Conservation (phyloP, 495 filamentous ascomycete genomes). For the Parathielavia appendiculata region DNA sequence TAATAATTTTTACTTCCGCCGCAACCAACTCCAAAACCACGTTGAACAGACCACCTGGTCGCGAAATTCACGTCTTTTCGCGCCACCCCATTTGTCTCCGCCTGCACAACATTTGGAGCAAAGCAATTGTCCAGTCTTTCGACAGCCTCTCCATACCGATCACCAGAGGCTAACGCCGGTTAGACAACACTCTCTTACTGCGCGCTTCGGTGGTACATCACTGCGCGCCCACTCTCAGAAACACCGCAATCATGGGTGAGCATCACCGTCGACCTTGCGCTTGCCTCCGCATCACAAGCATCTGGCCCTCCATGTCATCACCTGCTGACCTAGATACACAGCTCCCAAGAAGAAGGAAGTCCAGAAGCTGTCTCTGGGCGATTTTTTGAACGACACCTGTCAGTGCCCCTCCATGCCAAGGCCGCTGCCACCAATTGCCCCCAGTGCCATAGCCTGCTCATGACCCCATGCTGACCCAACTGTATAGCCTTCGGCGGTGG, state of each 20-base stretch:
- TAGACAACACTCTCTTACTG: slow-evolving; percentile 25
- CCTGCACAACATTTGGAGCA: slow-evolving; percentile 3
- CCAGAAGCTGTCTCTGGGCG: slow-evolving; percentile 85
- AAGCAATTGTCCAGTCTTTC: background rate
- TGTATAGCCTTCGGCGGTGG: slow-evolving; percentile 63
- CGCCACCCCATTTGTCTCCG: slow-evolving; percentile 12
- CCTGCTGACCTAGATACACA: slow-evolving; percentile 45
- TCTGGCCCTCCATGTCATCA: background rate
- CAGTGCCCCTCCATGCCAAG: slow-evolving; percentile 36
- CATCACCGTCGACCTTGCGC: slow-evolving; percentile 26
- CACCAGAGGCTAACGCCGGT: slow-evolving; percentile 15
- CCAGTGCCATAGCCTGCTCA: slow-evolving; percentile 9
- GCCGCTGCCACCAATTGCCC: slow-evolving; percentile 5
- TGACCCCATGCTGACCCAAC: slow-evolving; percentile 18
- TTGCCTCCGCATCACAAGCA: slow-evolving; percentile 15
- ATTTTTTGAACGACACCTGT: slow-evolving; percentile 87
- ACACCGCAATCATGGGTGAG: slow-evolving; percentile 86
- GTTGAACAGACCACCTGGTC: slow-evolving; percentile 9
- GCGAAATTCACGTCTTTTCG: slow-evolving; percentile 12
- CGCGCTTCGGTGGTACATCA: slow-evolving; percentile 44
- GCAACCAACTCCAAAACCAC: slow-evolving; percentile 14
- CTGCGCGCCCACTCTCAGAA: slow-evolving; percentile 38
- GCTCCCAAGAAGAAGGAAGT: slow-evolving; percentile 86
- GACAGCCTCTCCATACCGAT: slow-evolving; percentile 6
- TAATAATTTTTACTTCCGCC: slow-evolving; percentile 25